Conservation (phyloP, 2,329 filamentous ascomycete genomes). For the Ceratocystis smalleyi region DNA sequence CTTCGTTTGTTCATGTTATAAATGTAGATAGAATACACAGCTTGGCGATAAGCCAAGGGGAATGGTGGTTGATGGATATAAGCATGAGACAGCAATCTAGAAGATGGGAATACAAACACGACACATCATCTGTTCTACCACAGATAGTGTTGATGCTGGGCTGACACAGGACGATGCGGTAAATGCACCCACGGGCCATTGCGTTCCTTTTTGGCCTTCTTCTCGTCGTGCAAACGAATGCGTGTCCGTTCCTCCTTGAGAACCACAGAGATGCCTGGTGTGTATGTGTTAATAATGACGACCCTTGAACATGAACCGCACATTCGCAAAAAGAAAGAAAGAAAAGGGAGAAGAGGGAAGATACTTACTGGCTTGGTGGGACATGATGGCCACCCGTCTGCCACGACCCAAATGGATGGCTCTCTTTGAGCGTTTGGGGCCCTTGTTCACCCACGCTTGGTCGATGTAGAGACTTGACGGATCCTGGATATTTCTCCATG, state of each 20-base stretch:
- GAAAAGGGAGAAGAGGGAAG: not conserved
- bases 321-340: not conserved
- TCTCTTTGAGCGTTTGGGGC: constrained; percentile 40
- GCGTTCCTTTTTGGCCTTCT: constrained; percentile 56
- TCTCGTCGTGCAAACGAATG: constrained; percentile 64
- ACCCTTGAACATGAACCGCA: not conserved
- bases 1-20: not conserved
- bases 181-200: constrained; percentile 75
- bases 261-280: constrained; percentile 56
- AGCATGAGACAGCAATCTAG: not conserved
- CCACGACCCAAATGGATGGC: constrained; percentile 65
- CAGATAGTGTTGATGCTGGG: constrained; percentile 76
- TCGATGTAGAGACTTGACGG: constrained; percentile 77
- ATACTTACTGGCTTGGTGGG: constrained; percentile 59
- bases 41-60: not conserved
- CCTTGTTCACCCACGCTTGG: constrained; percentile 81
- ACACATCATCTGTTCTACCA: constrained; percentile 45
- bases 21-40: constrained; percentile 12
- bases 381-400: constrained; percentile 48
- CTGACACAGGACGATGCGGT: constrained; percentile 68
- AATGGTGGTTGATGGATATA: not conserved
- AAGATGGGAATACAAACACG: not conserved
- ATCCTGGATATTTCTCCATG: constrained; percentile 54
- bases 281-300: constrained; percentile 18
- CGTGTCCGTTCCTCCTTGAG: constrained; percentile 90